Evolutionary conservation across 495 filamentous ascomycete species (phyloP), one percentile per base, ranked within the genome.

Genomic region (Parathielavia appendiculata): DNA sequence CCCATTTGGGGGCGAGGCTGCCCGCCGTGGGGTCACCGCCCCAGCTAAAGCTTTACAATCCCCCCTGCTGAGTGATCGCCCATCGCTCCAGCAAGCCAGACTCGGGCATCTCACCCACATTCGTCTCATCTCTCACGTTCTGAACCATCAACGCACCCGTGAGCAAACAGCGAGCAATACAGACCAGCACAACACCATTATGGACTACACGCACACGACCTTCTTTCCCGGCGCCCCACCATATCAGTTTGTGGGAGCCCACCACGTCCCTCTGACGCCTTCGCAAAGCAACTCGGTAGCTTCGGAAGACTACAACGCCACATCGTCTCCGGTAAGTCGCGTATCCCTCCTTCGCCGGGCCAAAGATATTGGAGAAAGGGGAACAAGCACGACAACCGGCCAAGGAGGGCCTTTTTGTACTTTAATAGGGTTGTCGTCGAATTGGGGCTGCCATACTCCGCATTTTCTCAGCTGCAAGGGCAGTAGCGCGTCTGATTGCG

Each of bases 221-320:
- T 79, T 75, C 73, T 75, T 71, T 62, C 60, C 73, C 47, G 74
- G 75, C 60, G 69, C 72, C 56, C 79, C 81, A 70, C 72, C 75
- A 56, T 83, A 81, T 70, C 76, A 74, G 53, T 82, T 81, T 67
- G 76, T 82, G 59, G 75, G 75, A 61, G 78, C 80, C 54, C 77
- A 80, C 56, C 57, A 59, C 1, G 44, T 54, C 10, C 73, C 77
- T 60, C 77, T 80, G 58, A 82, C 78, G 43, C 79, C 78, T 26
- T 74, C 75, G 35, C 79, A 79, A 66, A 74, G 78, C 46, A 77
- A 76, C 63, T 78, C 80, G 57, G 73, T 71, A 40, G 73, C 73
- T 49, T 76, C 78, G 40, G 80, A 82, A 55, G 77, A 81, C 51
- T 81, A 75, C 74, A 80, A 72, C 71, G 76, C 70, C 63, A 74